Conservation (phyloP, 2,329 filamentous ascomycete species). For the Fusarium chuoi region DNA sequence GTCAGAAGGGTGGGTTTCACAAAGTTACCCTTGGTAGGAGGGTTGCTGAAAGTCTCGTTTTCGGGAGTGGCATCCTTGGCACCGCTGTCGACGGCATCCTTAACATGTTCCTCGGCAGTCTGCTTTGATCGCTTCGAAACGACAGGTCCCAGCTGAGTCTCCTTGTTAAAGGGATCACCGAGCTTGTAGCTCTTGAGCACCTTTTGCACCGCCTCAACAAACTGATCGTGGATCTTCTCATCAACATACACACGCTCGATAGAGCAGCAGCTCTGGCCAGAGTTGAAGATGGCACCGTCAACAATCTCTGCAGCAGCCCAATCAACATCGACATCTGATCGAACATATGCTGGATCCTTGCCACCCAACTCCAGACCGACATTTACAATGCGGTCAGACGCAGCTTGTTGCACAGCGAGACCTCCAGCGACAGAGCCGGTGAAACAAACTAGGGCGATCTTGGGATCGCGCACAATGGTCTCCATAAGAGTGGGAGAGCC, state of each 20-base stretch:
- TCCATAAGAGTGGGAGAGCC: conserved; percentile 83
- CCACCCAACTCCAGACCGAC: conserved; percentile 93
- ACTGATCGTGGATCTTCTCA: conserved; percentile 83
- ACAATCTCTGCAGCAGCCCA: conserved; percentile 97
- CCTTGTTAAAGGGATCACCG: conserved; percentile 84
- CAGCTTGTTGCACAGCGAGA: conserved; percentile 84
- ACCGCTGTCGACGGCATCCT: conserved; percentile 84
- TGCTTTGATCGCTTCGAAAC: conserved; percentile 83
- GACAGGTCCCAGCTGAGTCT: conserved; percentile 87
- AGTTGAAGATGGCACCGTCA: conserved; percentile 96
- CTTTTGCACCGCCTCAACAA: conserved; percentile 80
- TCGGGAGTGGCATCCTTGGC: conserved; percentile 86
- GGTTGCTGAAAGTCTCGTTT: conserved; percentile 78
- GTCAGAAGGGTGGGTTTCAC: conserved; percentile 86
- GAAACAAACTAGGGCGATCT: conserved; percentile 87
- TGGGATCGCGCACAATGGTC: conserved; percentile 78
- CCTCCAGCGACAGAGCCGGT: conserved; percentile 93
- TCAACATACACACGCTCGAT: conserved; percentile 93
- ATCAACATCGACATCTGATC: conserved; percentile 84
- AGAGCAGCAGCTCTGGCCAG: conserved; percentile 96
- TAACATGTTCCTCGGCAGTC: conserved; percentile 80
- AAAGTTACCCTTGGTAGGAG: conserved; percentile 85
- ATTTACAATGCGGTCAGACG: conserved; percentile 83
- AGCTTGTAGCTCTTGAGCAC: conserved; percentile 85
- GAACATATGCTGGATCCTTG: conserved; percentile 92